Percentiles rank a stretch among this genome's conserved stretches.
phyloP scores from a whole-genome alignment of 345 rosid genomes.

The Kandelia obovata region DNA sequence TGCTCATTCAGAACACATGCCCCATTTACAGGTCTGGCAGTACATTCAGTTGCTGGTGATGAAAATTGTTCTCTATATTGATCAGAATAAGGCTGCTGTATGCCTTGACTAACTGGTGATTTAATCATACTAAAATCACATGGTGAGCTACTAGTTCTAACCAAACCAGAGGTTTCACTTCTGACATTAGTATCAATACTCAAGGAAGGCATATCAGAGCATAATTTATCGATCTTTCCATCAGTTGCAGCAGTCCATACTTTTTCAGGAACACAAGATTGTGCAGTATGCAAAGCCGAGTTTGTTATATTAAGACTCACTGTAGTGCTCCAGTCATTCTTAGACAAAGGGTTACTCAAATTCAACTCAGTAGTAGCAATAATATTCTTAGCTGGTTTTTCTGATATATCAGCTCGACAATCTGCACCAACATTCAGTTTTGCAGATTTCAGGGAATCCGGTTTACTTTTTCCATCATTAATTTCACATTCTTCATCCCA shows the following conservation, averaged over 20 bases:
- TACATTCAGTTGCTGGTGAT: conserved; percentile 30
- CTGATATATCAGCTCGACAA: neutral
- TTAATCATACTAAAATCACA: conserved; percentile 42
- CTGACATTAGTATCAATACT: conserved; percentile 33
- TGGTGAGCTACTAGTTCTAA: conserved; percentile 24
- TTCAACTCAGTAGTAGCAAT: conserved; percentile 3
- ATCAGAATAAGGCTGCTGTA: conserved; percentile 27
- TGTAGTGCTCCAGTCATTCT: conserved; percentile 14
- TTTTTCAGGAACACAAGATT: conserved; percentile 14
- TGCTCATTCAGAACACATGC: conserved; percentile 7
- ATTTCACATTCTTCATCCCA: conserved; percentile 24
- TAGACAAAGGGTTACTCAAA: conserved; percentile 8
- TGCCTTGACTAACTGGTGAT: conserved; percentile 32
- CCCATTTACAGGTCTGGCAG: conserved; percentile 20
- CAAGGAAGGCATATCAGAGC: conserved; percentile 33
- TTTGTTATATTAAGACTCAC: conserved; percentile 8
- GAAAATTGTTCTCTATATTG: conserved; percentile 14
- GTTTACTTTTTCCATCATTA: conserved; percentile 17
- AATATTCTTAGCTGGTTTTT: conserved; percentile 18
- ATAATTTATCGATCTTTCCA: conserved; percentile 11
- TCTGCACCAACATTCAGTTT: conserved; percentile 13
- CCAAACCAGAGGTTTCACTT: conserved; percentile 32
- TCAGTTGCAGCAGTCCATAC: conserved; percentile 12
- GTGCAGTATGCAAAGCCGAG: neutral
- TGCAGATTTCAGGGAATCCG: conserved; percentile 17